These are phyloP conservation scores for Fusarium liriodendri DNA, from an alignment of 2,329 filamentous ascomycete species.

Conservation along the genomic window DNA sequence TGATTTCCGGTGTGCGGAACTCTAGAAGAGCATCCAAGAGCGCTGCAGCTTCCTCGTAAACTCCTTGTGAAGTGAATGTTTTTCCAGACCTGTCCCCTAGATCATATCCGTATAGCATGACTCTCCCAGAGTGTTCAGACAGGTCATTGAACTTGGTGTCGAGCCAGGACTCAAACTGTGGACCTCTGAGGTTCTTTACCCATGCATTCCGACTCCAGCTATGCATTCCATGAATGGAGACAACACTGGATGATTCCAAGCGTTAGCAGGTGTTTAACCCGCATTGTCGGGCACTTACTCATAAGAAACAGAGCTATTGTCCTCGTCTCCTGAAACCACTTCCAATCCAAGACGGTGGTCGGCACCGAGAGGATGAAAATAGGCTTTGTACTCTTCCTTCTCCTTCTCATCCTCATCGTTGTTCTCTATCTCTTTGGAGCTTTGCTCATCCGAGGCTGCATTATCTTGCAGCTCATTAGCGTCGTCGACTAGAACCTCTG, in stretches of 20 bases:
- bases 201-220: neutral
- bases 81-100: neutral
- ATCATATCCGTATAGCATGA: conserved; percentile 4
- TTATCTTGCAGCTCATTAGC: neutral
- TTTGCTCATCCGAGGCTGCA: neutral
- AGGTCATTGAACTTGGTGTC: neutral
- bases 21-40: neutral
- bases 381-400: neutral
- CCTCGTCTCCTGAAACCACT: neutral
- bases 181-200: neutral
- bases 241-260: neutral
- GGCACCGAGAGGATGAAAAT: neutral
- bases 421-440: neutral
- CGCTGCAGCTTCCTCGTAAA: neutral
- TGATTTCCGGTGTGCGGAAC: neutral
- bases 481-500: neutral
- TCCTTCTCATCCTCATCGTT: neutral
- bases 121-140: neutral
- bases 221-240: neutral
- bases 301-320: neutral
- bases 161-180: neutral
- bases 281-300: neutral
- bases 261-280: neutral
- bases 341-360: neutral
- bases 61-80: neutral